Conservation (phyloP, 805 yeast species). For the Candida silvicultrix region DNA sequence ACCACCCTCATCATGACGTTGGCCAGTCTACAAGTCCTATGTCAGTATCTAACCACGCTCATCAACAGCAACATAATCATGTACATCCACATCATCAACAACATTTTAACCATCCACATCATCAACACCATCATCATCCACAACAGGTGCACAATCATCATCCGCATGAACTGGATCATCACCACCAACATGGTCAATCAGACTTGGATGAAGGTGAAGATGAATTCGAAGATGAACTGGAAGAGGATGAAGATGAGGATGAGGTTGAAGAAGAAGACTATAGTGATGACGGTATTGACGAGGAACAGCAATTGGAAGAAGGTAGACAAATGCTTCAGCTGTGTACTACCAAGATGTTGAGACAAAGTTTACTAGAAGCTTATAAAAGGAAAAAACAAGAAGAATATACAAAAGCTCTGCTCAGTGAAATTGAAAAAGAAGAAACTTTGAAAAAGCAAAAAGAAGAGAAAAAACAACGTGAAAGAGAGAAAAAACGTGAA, state of each 20-base stretch:
- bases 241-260: slow-evolving; percentile 31
- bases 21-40: background rate
- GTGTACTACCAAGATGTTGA: slow-evolving; percentile 72
- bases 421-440: slow-evolving; percentile 68
- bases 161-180: slow-evolving; percentile 9
- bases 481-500: slow-evolving; percentile 63
- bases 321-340: slow-evolving; percentile 75
- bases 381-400: slow-evolving; percentile 78
- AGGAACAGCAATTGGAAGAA: slow-evolving; percentile 66
- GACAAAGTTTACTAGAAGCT: slow-evolving; percentile 65
- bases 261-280: slow-evolving; percentile 34
- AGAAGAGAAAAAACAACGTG: slow-evolving; percentile 51
- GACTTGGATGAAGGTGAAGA: slow-evolving; percentile 15
- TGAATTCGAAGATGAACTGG: slow-evolving; percentile 6
- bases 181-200: slow-evolving; percentile 4
- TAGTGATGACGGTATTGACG: slow-evolving; percentile 36
- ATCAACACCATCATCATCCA: background rate
- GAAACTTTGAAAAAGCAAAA: slow-evolving; percentile 56
- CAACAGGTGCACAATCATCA: slow-evolving; percentile 8
- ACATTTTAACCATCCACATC: slow-evolving; percentile 6
- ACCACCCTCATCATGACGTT: background rate
- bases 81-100: background rate
- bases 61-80: background rate
- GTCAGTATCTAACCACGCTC: too few species aligned
- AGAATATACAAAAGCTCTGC: slow-evolving; percentile 54